These are phyloP conservation scores for Taphrina communis DNA, from an alignment of 1,139 yeast species.

Conservation along the genomic window DNA sequence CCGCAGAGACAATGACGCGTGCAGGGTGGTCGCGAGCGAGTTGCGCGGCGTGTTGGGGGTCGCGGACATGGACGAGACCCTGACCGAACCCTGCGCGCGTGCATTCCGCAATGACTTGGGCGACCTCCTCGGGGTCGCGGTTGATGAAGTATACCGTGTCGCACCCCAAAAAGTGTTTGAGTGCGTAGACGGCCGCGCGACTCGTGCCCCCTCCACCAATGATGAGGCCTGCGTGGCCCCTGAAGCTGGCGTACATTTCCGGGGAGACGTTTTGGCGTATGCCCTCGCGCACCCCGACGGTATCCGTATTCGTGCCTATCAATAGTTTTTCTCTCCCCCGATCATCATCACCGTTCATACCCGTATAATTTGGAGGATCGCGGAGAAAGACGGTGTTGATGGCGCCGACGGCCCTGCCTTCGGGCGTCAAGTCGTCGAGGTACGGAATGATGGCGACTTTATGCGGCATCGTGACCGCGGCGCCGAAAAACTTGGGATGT, in stretches of 20 bases:
- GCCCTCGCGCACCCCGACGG: constrained; percentile 82
- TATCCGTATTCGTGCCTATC: constrained; percentile 88
- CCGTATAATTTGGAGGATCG: too few species aligned
- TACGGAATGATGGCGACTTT: constrained; percentile 77
- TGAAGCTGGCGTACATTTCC: constrained; percentile 13
- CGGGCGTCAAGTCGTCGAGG: constrained; percentile 62
- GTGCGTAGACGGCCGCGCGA: constrained; percentile 87
- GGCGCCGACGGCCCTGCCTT: constrained; percentile 85
- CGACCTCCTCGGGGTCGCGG: constrained; percentile 71
- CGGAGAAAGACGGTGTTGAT: constrained; percentile 65
- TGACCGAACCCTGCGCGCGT: constrained; percentile 55
- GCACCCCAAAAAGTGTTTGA: constrained; percentile 73
- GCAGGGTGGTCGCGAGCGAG: background rate
- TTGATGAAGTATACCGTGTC: constrained; percentile 74
- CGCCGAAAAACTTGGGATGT: constrained; percentile 71
- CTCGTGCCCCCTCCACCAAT: constrained; percentile 97
- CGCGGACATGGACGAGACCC: background rate
- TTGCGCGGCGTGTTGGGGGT: background rate
- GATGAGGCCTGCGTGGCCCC: constrained; percentile 56
- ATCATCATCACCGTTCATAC: constrained; percentile 47
- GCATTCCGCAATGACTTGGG: constrained; percentile 55
- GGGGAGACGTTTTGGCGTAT: constrained; percentile 7
- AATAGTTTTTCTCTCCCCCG: constrained; percentile 55
- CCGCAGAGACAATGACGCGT: constrained; percentile 72
- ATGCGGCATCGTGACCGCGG: constrained; percentile 89